Conservation (phyloP, 176 grass and related monocot species). For the Oryza coarctata region DNA sequence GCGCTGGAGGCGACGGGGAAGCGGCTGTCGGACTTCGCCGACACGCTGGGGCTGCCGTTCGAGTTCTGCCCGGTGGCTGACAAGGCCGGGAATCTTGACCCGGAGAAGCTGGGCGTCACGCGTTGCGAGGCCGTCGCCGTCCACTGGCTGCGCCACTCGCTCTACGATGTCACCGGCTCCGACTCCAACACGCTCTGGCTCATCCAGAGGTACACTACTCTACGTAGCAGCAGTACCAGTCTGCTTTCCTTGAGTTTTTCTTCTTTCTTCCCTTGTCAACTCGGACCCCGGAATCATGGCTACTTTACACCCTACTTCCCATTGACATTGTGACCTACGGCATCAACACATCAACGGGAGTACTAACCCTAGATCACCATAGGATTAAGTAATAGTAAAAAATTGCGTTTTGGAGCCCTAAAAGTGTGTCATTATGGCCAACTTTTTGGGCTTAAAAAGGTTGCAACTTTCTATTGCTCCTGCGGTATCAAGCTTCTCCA, state of each 20-base stretch:
- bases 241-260: neutral
- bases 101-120: slow-evolving; percentile 59
- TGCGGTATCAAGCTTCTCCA: neutral
- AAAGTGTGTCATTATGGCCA: slow-evolving; percentile 49
- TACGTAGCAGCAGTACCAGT: too few species aligned
- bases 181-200: slow-evolving; percentile 72
- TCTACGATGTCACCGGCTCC: slow-evolving; percentile 74
- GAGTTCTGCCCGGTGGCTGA: slow-evolving; percentile 73
- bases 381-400: slow-evolving; percentile 4
- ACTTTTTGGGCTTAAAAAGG: slow-evolving; percentile 30
- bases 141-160: slow-evolving; percentile 83
- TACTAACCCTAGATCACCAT: neutral
- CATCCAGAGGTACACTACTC: slow-evolving; percentile 74
- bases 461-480: slow-evolving; percentile 24
- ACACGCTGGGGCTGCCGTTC: slow-evolving; percentile 63
- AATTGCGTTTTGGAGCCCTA: slow-evolving; percentile 16
- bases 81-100: slow-evolving; percentile 76
- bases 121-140: slow-evolving; percentile 69
- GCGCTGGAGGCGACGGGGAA: slow-evolving; percentile 71
- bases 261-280: slow-evolving; percentile 29
- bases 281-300: slow-evolving; percentile 21
- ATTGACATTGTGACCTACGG: slow-evolving; percentile 7
- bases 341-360: neutral
- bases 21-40: slow-evolving; percentile 67
- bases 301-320: slow-evolving; percentile 31